Conservation (phyloP, 2,329 filamentous ascomycete species). For the Aspergillus quadricinctus region DNA sequence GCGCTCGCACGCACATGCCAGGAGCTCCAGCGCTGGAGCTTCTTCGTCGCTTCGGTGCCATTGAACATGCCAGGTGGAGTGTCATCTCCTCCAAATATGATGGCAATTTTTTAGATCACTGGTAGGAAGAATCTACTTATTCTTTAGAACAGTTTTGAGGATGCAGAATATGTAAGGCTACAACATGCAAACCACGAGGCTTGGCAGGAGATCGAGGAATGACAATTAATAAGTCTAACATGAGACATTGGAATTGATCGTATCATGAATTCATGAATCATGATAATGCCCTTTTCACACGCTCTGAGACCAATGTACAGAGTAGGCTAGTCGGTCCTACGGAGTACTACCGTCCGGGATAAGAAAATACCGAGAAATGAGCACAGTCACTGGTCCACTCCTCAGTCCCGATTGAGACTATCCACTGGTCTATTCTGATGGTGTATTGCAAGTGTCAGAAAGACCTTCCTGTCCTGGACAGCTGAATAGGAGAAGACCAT, state of each 20-base stretch:
- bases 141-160: not conserved
- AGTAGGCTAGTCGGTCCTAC: not conserved
- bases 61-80: conserved; percentile 49
- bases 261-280: not conserved
- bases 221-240: not conserved
- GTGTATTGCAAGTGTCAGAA: not conserved
- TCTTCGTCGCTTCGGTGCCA: conserved; percentile 49
- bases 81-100: conserved; percentile 43
- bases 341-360: not conserved
- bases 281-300: not conserved
- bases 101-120: conserved; percentile 41
- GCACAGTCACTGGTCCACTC: not conserved
- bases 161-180: not conserved
- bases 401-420: not conserved
- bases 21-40: conserved; percentile 41
- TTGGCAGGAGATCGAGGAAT: not conserved
- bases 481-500: not conserved
- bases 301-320: not conserved
- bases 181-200: no score
- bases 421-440: not conserved
- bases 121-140: not conserved
- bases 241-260: not conserved
- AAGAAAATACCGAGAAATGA: not conserved
- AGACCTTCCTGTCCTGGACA: not conserved
- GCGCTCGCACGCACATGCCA: conserved; percentile 34